phyloP scores from a whole-genome alignment of 805 yeast genomes.

The Candida alai region DNA sequence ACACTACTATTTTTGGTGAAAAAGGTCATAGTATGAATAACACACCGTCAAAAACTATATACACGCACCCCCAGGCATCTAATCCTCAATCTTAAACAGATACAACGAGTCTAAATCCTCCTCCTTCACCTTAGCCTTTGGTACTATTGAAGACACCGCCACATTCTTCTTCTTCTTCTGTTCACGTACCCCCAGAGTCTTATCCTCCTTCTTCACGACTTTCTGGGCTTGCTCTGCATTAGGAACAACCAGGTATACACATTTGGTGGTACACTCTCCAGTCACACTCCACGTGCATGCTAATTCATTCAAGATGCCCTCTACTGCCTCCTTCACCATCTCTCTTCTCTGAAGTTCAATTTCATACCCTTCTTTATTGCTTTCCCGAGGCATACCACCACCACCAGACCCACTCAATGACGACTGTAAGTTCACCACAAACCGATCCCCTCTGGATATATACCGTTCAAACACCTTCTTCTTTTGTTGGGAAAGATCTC shows the following conservation, averaged over 20 bases:
- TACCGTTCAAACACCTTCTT: conserved; percentile 27
- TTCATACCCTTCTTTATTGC: conserved; percentile 10
- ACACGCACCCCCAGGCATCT: no score
- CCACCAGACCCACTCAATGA: conserved; percentile 3
- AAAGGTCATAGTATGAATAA: no score
- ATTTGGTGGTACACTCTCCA: conserved; percentile 20
- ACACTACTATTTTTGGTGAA: no score
- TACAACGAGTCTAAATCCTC: conserved; percentile 39
- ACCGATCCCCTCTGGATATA: conserved; percentile 26
- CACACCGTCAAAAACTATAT: no score
- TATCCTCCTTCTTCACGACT: not conserved
- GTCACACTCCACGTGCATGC: conserved; percentile 7
- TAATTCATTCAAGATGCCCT: conserved; percentile 24
- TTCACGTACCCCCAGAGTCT: conserved; percentile 9
- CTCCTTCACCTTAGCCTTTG: conserved; percentile 15
- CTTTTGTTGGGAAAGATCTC: conserved; percentile 39
- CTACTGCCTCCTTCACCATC: conserved; percentile 23
- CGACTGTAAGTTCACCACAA: conserved; percentile 1
- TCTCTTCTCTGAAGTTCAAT: conserved; percentile 25
- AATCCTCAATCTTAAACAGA: conserved; percentile 38
- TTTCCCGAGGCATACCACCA: conserved; percentile 1
- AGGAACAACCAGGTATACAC: conserved; percentile 22
- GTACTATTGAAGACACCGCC: no score
- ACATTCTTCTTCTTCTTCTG: conserved; percentile 11
- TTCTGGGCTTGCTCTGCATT: conserved; percentile 5